Conservation (phyloP, 768 basidiomycete genomes). For the Tylopilus subfusipes region DNA sequence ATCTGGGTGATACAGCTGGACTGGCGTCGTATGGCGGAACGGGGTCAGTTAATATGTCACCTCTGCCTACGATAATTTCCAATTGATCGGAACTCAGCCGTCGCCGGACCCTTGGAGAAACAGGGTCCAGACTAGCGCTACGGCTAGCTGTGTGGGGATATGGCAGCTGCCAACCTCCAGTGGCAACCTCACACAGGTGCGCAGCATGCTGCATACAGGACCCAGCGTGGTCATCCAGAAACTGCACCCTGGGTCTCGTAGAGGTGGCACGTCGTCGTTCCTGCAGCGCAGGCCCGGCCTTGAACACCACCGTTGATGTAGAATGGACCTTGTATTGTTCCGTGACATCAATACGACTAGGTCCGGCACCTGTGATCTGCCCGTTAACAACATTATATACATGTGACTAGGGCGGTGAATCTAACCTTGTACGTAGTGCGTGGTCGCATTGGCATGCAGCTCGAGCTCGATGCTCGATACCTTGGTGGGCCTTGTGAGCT, state of each 20-base stretch:
- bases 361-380: slow-evolving; percentile 51
- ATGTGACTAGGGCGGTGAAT: not conserved
- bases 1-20: no score
- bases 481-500: slow-evolving; percentile 71
- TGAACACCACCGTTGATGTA: slow-evolving; percentile 69
- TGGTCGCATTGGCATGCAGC: slow-evolving; percentile 66
- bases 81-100: slow-evolving; percentile 10
- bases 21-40: slow-evolving; percentile 33
- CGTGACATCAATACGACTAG: slow-evolving; percentile 66
- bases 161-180: not conserved
- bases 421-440: slow-evolving; percentile 85
- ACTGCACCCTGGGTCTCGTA: slow-evolving; percentile 16
- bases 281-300: slow-evolving; percentile 45
- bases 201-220: not conserved
- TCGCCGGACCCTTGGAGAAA: slow-evolving; percentile 3
- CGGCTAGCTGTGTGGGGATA: not conserved
- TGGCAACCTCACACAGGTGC: not conserved
- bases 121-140: slow-evolving; percentile 12
- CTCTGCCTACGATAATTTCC: not conserved
- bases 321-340: slow-evolving; percentile 78
- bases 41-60: slow-evolving; percentile 12
- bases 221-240: slow-evolving; percentile 2
- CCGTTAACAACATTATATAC: not conserved
- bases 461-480: slow-evolving; percentile 84
- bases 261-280: slow-evolving; percentile 10